Conservation (phyloP, 768 basidiomycete species). For the Psilocybe cubensis region DNA sequence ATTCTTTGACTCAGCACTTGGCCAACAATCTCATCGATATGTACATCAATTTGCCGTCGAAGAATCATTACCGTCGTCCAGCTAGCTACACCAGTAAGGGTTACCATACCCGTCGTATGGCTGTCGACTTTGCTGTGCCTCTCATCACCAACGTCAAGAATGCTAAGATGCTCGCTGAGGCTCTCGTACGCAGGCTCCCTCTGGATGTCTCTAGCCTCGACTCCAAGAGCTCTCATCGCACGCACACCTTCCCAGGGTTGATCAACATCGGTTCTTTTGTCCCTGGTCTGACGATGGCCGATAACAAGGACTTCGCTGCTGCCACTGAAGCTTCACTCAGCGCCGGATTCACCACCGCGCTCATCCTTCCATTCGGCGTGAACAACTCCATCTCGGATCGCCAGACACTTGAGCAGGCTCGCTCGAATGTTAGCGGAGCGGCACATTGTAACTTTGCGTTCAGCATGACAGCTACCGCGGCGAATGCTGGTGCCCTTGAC, state of each 20-base stretch:
- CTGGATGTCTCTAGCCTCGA: constrained; percentile 91
- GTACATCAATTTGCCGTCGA: constrained; percentile 99
- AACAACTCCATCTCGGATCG: constrained; percentile 68
- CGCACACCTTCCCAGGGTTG: constrained; percentile 89
- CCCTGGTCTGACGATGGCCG: constrained; percentile 61
- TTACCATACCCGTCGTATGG: constrained; percentile 96
- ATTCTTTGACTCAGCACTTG: constrained; percentile 95
- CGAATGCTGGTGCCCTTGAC: constrained; percentile 64
- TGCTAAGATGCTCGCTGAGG: constrained; percentile 95
- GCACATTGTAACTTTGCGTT: constrained; percentile 91
- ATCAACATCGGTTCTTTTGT: constrained; percentile 89
- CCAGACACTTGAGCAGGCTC: constrained; percentile 68
- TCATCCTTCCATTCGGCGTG: constrained; percentile 76
- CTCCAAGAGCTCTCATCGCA: constrained; percentile 91
- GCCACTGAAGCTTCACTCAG: constrained; percentile 83
- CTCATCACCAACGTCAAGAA: constrained; percentile 99
- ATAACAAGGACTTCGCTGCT: constrained; percentile 61
- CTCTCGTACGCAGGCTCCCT: constrained; percentile 86
- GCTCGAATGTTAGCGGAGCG: constrained; percentile 58
- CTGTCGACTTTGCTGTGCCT: constrained; percentile 97
- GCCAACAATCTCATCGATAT: constrained; percentile 98
- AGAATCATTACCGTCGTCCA: constrained; percentile 95
- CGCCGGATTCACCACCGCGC: constrained; percentile 86
- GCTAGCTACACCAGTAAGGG: constrained; percentile 98
- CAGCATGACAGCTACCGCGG: constrained; percentile 72